Base-by-base conservation (phyloP, 1,284 basidiomycete genomes). In the Ceratobasidium theobromae region DNA sequence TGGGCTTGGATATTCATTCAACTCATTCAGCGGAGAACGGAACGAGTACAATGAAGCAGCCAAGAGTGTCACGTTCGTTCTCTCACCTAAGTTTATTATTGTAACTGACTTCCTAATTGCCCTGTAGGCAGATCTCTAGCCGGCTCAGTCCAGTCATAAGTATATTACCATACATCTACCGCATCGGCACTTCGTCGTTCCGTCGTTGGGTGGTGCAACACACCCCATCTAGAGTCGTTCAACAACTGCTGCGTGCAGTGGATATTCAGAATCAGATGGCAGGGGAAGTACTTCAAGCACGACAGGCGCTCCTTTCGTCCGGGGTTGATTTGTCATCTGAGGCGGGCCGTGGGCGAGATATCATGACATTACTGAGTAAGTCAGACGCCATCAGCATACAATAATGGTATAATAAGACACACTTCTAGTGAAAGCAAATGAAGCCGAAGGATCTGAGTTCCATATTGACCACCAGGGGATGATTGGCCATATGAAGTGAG, bases 1-100 rank as follows among this genome's bases (percentile, higher is more conserved):
- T 1, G 76, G 80, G 9, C 73, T 84, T 0, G 82, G 81, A 0
- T 80, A 84, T 71, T 82, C 81, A 1, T 84, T 84, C 69, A 77
- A 80, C 65, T 79, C 81, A 2, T 74, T 84, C 4, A 77, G 81
- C 41, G 74, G 75, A 6, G 72, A 77, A 38, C 79, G 77, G 57
- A 82, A 80, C 67, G 75, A 78, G 0, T 84, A 84, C 70, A 76
- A 80, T 1, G 72, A 74, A 18, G 79, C 82, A 0, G 77, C 83
- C 65, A 80, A 78, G 65, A 77, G 78, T 45, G 70, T 84, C 14
- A 79, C 80, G 82, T 84, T 70, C 43, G 81, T 72, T 14, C 41
- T n/a, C n/a, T 38, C 12, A 79, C 80, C 82, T 84, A 71, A 45
- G 81, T 72, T n/a, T 45, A n/a, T 46, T 23, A 28, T 79, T 2